Evolutionary conservation across 345 rosid genomes (phyloP).

Genomic region (Angophora floribunda): DNA sequence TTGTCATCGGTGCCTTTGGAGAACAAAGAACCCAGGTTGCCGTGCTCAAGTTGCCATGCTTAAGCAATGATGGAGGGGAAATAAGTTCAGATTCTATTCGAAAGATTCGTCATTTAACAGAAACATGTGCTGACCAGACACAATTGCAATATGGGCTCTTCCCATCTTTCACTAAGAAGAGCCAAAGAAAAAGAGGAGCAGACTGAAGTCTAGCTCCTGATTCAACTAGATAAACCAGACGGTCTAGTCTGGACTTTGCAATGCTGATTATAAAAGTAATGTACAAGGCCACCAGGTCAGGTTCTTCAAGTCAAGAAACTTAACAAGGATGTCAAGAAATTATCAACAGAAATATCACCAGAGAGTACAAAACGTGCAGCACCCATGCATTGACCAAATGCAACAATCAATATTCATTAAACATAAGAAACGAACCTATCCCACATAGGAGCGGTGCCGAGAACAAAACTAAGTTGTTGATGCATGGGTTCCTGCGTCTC

Average conservation of each 20-base stretch:
- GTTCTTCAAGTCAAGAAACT: not conserved
- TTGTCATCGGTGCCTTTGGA: not conserved
- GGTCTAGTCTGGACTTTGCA: not conserved
- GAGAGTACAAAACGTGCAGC: not conserved
- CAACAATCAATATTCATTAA: not conserved
- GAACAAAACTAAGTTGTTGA: slow-evolving; percentile 57
- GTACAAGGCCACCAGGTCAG: not conserved
- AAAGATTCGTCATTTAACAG: not conserved
- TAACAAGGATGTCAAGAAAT: not conserved
- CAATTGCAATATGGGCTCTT: not conserved
- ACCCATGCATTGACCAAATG: not conserved
- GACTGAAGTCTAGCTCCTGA: not conserved
- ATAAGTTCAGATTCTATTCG: not conserved
- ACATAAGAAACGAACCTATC: slow-evolving; percentile 57
- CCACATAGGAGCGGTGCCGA: slow-evolving; percentile 86
- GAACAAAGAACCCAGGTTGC: not conserved
- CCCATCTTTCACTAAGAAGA: not conserved
- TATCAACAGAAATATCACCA: not conserved
- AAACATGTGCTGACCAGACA: not conserved
- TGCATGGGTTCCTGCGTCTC: slow-evolving; percentile 73
- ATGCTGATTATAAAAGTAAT: not conserved
- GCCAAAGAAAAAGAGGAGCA: not conserved
- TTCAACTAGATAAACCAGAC: not conserved
- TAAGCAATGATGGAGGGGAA: not conserved
- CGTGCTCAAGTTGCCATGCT: not conserved